Evolutionary conservation across 345 rosid species (phyloP), one percentile per base, ranked within the genome.

Genomic region (Alliaria petiolata): DNA sequence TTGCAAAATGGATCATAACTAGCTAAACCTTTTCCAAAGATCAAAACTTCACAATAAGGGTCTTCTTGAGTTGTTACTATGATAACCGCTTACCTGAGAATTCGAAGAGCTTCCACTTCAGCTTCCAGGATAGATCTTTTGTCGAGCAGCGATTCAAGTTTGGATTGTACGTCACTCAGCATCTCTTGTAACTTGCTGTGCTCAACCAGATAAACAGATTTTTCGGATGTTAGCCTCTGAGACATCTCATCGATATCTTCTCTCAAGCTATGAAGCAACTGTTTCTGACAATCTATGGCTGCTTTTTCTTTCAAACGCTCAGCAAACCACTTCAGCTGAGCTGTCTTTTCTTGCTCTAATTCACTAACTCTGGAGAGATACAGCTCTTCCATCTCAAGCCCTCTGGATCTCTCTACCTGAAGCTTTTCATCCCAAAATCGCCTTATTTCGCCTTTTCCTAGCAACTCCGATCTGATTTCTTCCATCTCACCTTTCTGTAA

Each of bases 281-380:
- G 97, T 80, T 80, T 83, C 76, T 95, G 96, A 81, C 96, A 91
- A 36, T 85, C 88, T 83, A 85, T 83, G 35, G 88, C 89, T 45
- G 88, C 91, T 78, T 83, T 86, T 79, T 91, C 95, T 88, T 91
- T 91, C 80, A 76, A 67, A 52, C 47, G 25, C 73, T 85, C 88
- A 0, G 81, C 78, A 35, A 54, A 76, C 72, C 63, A 71, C 79
- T 83, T 85, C 67, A 78, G 67, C 66, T 81, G 89, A 59, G 76
- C 33, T 19, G 13, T 62, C 57, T 83, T 81, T 63, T 86, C 95
- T 78, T 81, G 50, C 74, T 95, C 93, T 76, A 95, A 58, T 2
- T 86, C 86, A 53, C 42, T 35, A 40, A 85, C 62, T n/a, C 76
- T 77, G 3, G 76, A 70, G 54, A 62, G 67, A 74, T 80, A 77